phyloP scores from a whole-genome alignment of 495 filamentous ascomycete species.

The Trichocladium uniseriatum region DNA sequence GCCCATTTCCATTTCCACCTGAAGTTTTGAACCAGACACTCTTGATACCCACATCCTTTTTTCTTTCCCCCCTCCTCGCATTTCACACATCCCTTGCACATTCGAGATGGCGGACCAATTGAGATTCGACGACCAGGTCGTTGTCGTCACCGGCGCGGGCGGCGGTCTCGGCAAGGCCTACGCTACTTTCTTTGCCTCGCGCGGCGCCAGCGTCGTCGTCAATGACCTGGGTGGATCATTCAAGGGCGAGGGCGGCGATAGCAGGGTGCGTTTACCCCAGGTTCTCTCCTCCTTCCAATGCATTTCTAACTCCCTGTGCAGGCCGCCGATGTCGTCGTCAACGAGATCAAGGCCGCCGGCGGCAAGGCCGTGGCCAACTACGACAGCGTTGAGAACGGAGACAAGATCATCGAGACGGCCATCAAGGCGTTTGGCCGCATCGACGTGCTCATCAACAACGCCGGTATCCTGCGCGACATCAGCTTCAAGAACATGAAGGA shows the following conservation, averaged over 20 bases:
- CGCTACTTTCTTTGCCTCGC: conserved; percentile 80
- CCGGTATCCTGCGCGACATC: conserved; percentile 91
- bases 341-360: conserved; percentile 85
- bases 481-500: conserved; percentile 99
- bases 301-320: conserved; percentile 30
- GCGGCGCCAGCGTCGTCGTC: conserved; percentile 93
- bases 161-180: conserved; percentile 92
- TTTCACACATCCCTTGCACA: conserved; percentile 13
- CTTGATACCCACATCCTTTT: background rate
- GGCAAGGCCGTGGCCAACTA: conserved; percentile 98
- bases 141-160: conserved; percentile 93
- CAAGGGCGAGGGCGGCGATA: conserved; percentile 84
- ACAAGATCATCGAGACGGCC: conserved; percentile 92
- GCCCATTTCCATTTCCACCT: background rate
- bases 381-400: conserved; percentile 90
- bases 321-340: conserved; percentile 92
- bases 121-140: conserved; percentile 91
- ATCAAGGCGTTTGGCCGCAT: conserved; percentile 87
- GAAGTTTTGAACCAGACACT: background rate
- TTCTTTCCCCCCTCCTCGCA: conserved; percentile 1
- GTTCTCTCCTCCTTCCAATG: background rate
- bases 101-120: conserved; percentile 62
- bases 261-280: conserved; percentile 54
- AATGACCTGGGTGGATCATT: conserved; percentile 94
- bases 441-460: conserved; percentile 95